These are phyloP conservation scores for Boechera divaricarpa DNA, from an alignment of 345 rosid species.

Conservation along the genomic window DNA sequence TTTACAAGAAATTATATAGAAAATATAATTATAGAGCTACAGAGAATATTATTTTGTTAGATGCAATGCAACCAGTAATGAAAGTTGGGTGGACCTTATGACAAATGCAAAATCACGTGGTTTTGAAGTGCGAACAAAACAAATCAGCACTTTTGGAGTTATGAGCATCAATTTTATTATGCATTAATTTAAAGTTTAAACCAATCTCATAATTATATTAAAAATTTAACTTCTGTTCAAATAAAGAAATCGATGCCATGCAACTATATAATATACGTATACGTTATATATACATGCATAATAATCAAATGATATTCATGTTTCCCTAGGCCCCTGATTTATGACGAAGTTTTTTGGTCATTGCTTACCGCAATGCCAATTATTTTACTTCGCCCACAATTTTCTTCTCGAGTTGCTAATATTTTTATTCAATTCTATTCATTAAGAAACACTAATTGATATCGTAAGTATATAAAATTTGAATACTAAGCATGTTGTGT, in stretches of 20 bases:
- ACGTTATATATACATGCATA: background rate
- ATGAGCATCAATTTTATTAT: slow-evolving; percentile 17
- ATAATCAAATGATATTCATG: slow-evolving; percentile 14
- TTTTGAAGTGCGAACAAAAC: slow-evolving; percentile 44
- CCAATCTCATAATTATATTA: background rate
- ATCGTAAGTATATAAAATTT: background rate
- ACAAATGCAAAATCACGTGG: slow-evolving; percentile 49
- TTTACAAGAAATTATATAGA: background rate
- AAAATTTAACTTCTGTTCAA: background rate
- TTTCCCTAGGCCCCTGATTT: slow-evolving; percentile 33
- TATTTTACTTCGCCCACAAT: slow-evolving; percentile 26
- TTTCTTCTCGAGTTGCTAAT: slow-evolving; percentile 29
- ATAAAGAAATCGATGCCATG: slow-evolving; percentile 28
- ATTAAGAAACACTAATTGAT: slow-evolving; percentile 12
- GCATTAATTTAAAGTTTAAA: background rate
- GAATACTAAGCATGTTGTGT: background rate
- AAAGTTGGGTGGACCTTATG: slow-evolving; percentile 32
- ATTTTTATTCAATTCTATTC: background rate
- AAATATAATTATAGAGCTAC: background rate
- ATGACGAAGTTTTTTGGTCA: slow-evolving; percentile 37
- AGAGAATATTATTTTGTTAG: slow-evolving; percentile 16
- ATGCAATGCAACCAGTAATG: slow-evolving; percentile 3
- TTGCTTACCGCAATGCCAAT: slow-evolving; percentile 38
- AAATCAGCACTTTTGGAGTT: slow-evolving; percentile 42
- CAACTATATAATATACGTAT: slow-evolving; percentile 25